Base-by-base conservation (phyloP, 768 basidiomycete genomes). In the Suillus brevipes region DNA sequence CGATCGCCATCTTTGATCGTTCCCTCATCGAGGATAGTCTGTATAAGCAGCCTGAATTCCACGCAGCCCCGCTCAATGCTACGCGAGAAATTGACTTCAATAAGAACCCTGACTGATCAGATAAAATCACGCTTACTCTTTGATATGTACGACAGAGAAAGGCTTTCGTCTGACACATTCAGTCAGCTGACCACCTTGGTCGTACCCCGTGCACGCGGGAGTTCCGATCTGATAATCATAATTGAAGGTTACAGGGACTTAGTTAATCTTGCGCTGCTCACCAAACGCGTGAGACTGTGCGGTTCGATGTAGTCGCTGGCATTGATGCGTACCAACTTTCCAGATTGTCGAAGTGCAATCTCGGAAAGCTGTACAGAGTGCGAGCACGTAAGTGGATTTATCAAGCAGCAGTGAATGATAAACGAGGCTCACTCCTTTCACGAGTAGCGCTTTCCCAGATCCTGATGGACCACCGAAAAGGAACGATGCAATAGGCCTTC, bases 21-120 rank as follows among this genome's bases (percentile, higher is more conserved):
- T 25, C 82, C 82, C 61, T 83, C 82, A 63, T 83, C 81, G 36
- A 83, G 75, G 42, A 83, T 79, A 63, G 82, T 81, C 20, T 82
- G 74, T 47, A 83, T 77, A 64, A 83, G 73, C 61, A 79, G 79
- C 57, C 80, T 75, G 31, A 83, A 78, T 64, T 81, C 80, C 61
- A 72, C 73, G 67, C 78, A 78, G 13, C 79, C 81, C 65, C 80
- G 80, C 62, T 83, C 82, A 63, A 83, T 79, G 36, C 64, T 65
- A 49, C 25, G 34, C 20, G 4, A 10, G 6, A 38, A 23, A 55
- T n/a, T 28, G 38, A 18, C 12, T 50, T 63, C 23, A 40, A 55
- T 9, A 7, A 63, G 10, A 37, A n/a, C 2, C 34, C 2, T 7
- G 38, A 40, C 23, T 31, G 14, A 25, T 34, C 20, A 53, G 28